phyloP scores from a whole-genome alignment of 192 early-diverging fungal genomes.

The Entomortierella lignicola region DNA sequence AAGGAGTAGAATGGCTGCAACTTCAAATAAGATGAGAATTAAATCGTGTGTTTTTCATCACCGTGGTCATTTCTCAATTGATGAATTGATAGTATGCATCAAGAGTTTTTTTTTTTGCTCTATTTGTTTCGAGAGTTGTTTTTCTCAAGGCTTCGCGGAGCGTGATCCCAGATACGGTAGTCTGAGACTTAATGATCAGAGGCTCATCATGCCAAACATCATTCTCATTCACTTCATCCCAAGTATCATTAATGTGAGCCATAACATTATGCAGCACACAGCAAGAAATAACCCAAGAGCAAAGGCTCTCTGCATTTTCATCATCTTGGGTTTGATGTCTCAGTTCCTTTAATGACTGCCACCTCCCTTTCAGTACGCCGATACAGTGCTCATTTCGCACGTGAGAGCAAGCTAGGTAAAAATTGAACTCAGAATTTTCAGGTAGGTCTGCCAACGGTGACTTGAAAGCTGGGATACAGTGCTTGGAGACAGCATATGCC shows the following conservation, averaged over 20 bases:
- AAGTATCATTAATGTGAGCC: neutral
- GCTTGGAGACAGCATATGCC: neutral
- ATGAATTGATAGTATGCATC: too few relatives aligned
- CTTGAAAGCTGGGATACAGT: slow-evolving; percentile 16
- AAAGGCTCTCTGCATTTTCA: neutral
- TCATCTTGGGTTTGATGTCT: slow-evolving; percentile 17
- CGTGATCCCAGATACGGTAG: neutral
- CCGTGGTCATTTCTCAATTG: too few relatives aligned
- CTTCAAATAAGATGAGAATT: too few relatives aligned
- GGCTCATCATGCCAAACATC: neutral
- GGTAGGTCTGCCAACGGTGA: neutral
- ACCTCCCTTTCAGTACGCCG: slow-evolving; percentile 23
- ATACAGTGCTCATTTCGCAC: slow-evolving; percentile 30
- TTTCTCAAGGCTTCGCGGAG: neutral
- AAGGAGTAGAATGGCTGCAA: too few relatives aligned
- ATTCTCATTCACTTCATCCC: neutral
- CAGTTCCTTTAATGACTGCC: slow-evolving; percentile 19
- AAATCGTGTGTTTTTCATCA: too few relatives aligned
- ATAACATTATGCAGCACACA: slow-evolving; percentile 39
- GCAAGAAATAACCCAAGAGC: slow-evolving; percentile 20
- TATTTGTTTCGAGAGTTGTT: neutral
- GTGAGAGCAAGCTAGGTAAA: slow-evolving; percentile 8
- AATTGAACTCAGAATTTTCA: slow-evolving; percentile 20
- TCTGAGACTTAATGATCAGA: too few relatives aligned
- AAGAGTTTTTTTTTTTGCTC: too few relatives aligned